These are phyloP conservation scores for Cylindricascospora bacillispora DNA, from an alignment of 1,139 yeast genomes.

Conservation along the genomic window DNA sequence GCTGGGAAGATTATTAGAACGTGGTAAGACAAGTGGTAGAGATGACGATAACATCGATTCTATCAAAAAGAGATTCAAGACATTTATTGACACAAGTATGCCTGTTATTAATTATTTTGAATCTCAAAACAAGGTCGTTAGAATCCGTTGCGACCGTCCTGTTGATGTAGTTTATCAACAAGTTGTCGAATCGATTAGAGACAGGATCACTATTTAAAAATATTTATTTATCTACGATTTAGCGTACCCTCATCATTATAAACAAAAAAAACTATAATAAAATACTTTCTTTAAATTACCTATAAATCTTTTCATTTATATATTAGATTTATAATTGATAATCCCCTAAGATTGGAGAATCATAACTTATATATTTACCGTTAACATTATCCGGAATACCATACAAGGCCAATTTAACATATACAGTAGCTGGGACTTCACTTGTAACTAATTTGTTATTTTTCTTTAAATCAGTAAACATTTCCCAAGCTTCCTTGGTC, in stretches of 20 bases:
- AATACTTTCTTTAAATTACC: too few relatives aligned
- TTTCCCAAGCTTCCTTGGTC: slow-evolving; percentile 41
- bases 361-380: slow-evolving; percentile 55
- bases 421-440: slow-evolving; percentile 55
- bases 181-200: slow-evolving; percentile 53
- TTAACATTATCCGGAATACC: slow-evolving; percentile 44
- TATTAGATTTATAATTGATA: slow-evolving; percentile 3
- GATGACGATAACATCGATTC: slow-evolving; percentile 86
- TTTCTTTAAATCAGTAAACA: slow-evolving; percentile 48
- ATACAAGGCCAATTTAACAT: slow-evolving; percentile 47
- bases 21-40: slow-evolving; percentile 94
- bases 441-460: slow-evolving; percentile 48
- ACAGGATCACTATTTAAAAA: slow-evolving; percentile 9
- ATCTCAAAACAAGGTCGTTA: slow-evolving; percentile 62
- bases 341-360: slow-evolving; percentile 30
- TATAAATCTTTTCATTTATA: too few relatives aligned
- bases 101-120: slow-evolving; percentile 87
- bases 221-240: too few relatives aligned
- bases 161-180: slow-evolving; percentile 68
- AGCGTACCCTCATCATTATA: too few relatives aligned
- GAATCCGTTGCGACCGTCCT: slow-evolving; percentile 63
- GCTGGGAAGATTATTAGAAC: slow-evolving; percentile 71
- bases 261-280: too few relatives aligned
- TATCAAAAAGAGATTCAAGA: slow-evolving; percentile 75
- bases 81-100: slow-evolving; percentile 81